Evolutionary conservation across 768 basidiomycete species (phyloP).

Genomic region (Collybia nuda): DNA sequence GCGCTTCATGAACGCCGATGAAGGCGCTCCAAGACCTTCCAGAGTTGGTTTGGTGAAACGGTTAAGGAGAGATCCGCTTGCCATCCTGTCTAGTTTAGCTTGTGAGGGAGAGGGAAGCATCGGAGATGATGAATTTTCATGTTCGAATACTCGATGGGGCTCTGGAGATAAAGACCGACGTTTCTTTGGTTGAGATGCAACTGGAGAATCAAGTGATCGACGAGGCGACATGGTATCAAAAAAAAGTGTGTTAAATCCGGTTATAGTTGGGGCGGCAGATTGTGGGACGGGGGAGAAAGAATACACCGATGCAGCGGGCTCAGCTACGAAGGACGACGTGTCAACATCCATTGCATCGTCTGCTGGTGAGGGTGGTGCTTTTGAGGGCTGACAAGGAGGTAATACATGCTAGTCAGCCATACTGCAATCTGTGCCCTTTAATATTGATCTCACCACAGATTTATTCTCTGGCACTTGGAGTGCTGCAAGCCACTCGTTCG

Average conservation of each 20-base stretch:
- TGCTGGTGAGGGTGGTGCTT: constrained; percentile 41
- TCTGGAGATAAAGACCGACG: constrained; percentile 64
- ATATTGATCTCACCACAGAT: no score
- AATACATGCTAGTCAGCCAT: not conserved
- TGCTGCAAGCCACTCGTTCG: constrained; percentile 56
- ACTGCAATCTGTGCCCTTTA: not conserved
- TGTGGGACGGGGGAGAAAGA: constrained; percentile 36
- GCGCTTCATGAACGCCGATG: constrained; percentile 54
- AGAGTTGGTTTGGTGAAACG: constrained; percentile 52
- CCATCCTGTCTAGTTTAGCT: constrained; percentile 45
- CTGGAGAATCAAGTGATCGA: constrained; percentile 44
- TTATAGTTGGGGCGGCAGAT: constrained; percentile 52
- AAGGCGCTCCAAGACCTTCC: constrained; percentile 53
- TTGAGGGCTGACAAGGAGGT: constrained; percentile 31
- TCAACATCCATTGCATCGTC: constrained; percentile 85
- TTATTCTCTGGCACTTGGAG: constrained; percentile 12
- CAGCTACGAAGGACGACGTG: constrained; percentile 40
- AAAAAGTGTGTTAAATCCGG: constrained; percentile 61
- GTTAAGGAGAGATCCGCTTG: constrained; percentile 46
- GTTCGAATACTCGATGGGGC: constrained; percentile 31
- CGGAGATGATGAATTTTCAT: constrained; percentile 48
- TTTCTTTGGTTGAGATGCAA: constrained; percentile 45
- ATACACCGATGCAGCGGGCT: constrained; percentile 23
- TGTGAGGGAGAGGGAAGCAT: constrained; percentile 51
- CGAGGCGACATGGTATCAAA: constrained; percentile 55